These are phyloP conservation scores for Talaromyces sp. DNA, from an alignment of 2,329 filamentous ascomycete genomes.

Conservation along the genomic window DNA sequence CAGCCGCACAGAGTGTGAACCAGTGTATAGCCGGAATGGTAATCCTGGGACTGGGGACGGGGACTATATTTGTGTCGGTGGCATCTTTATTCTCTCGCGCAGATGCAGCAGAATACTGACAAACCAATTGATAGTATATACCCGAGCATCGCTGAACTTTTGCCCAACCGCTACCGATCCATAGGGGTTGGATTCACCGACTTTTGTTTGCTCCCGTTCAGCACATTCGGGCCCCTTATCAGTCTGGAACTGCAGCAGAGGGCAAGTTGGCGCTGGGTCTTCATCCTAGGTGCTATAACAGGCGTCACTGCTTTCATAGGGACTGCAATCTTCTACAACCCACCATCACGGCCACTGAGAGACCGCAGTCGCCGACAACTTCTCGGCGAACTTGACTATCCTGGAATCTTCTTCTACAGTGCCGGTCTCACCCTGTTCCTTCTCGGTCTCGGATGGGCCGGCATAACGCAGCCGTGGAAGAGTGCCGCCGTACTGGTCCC, in stretches of 20 bases:
- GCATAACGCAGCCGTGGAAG: not conserved
- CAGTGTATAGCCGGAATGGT: not conserved
- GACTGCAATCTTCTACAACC: constrained; percentile 2
- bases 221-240: not conserved
- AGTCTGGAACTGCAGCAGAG: not conserved
- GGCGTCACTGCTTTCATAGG: not conserved
- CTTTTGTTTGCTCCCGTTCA: not conserved
- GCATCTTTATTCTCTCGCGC: too few relatives aligned
- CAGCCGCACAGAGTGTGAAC: not conserved
- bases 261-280: constrained; percentile 1
- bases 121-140: not conserved
- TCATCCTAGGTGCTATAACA: not conserved
- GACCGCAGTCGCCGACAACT: not conserved
- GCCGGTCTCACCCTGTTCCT: not conserved
- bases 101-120: not conserved
- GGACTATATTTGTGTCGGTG: not conserved
- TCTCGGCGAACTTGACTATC: not conserved
- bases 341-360: not conserved
- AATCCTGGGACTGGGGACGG: not conserved
- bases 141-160: not conserved
- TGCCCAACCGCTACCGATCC: constrained; percentile 1
- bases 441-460: not conserved
- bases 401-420: not conserved
- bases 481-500: not conserved
- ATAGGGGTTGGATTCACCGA: not conserved